Base-by-base conservation (phyloP, 164 flowering plant species). In the Stephania yunnanensis region DNA sequence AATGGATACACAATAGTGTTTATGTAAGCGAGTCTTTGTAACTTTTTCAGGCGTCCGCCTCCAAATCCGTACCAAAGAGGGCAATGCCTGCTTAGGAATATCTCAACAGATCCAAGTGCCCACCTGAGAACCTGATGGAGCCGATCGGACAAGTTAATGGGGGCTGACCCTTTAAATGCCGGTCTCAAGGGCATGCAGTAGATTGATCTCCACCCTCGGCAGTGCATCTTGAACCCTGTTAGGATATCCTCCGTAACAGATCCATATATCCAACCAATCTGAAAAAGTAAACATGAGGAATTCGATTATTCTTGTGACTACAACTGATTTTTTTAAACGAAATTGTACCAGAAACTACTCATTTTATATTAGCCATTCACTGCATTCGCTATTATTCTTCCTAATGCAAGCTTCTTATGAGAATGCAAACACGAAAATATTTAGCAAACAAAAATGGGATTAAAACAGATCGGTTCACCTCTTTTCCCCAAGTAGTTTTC, bases 261-360 rank as follows among this genome's bases (percentile, higher is more conserved):
- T 4, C 98, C 98, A 70, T 94, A 94, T 74, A 94, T 94, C 98
- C 98, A 94, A 7, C 97, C 98, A 87, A 94, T 89, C 98, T 94
- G 87, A 58, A 36, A 36, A 36, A 36, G 42, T 0, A 36, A 36
- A 36, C 42, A 36, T 0, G 4, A 36, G 4, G 42, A 36, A 36
- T 36, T 36, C 42, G 42, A 36, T 36, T 36, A 36, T 36, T 36
- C 42, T 36, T 36, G 42, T 36, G 42, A 36, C 42, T 36, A 36
- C 42, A 36, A 36, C 42, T 36, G 42, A 36, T 36, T 36, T 36
- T 2, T 36, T 0, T 36, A 36, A 36, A 36, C 42, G 2, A 4
- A 36, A 36, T 36, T 36, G 42, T 36, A 36, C 42, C 42, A 6
- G 6, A 17, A 58, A 58, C 65, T 58, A 58, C 20, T 58, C n/a